Evolutionary conservation across 2,329 filamentous ascomycete genomes (phyloP).

Genomic region (Clarireedia homoeocarpa): DNA sequence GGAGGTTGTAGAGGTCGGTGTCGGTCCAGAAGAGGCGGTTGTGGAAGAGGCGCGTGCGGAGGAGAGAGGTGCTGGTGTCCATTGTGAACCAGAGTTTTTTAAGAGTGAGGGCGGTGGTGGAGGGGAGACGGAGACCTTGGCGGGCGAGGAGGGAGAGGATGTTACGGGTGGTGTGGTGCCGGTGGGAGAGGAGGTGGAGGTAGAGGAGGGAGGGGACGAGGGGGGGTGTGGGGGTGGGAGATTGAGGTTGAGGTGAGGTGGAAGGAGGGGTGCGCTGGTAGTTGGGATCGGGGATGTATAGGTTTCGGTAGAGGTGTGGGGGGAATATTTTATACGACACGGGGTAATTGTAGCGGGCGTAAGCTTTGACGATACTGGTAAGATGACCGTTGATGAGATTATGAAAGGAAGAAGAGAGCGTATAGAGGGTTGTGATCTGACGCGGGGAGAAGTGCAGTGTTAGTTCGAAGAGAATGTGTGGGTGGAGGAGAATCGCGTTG

Average conservation of each 20-base stretch:
- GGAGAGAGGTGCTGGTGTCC: slow-evolving; percentile 51
- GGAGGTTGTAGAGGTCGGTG: slow-evolving; percentile 51
- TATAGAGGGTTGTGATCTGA: background rate
- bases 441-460: background rate
- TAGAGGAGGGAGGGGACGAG: slow-evolving; percentile 57
- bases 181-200: slow-evolving; percentile 56
- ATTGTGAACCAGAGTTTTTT: slow-evolving; percentile 68
- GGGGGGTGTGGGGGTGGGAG: slow-evolving; percentile 35
- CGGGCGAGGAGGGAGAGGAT: slow-evolving; percentile 55
- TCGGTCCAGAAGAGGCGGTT: slow-evolving; percentile 48
- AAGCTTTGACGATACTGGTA: slow-evolving; percentile 45
- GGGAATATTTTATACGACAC: slow-evolving; percentile 50
- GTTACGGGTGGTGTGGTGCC: slow-evolving; percentile 48
- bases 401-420: background rate
- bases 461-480: background rate
- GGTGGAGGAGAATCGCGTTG: background rate
- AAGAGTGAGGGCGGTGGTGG: slow-evolving; percentile 38
- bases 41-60: slow-evolving; percentile 47
- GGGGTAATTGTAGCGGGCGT: slow-evolving; percentile 46
- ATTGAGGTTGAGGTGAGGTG: slow-evolving; percentile 60
- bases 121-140: slow-evolving; percentile 49
- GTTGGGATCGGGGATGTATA: slow-evolving; percentile 53
- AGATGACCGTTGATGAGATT: background rate
- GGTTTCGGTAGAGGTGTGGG: slow-evolving; percentile 48
- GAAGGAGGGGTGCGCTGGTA: slow-evolving; percentile 38